phyloP scores from a whole-genome alignment of 1,284 basidiomycete species.

The Coniophora puteana region DNA sequence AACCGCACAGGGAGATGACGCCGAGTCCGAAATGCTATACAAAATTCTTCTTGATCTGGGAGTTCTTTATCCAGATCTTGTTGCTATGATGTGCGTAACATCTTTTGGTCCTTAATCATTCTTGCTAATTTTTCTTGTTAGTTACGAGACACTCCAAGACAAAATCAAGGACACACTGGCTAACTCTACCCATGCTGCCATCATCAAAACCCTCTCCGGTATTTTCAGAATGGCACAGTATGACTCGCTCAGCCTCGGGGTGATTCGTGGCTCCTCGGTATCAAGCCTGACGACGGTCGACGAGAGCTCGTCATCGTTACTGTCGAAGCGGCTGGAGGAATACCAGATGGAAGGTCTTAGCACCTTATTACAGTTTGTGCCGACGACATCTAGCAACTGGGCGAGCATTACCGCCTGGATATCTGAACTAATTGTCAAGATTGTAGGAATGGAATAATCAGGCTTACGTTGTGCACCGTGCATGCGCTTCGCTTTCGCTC shows the following conservation, averaged over 20 bases:
- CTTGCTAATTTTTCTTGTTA: conserved; percentile 26
- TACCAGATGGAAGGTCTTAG: conserved; percentile 68
- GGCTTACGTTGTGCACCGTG: too few species aligned
- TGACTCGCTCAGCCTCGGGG: conserved; percentile 42
- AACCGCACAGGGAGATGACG: conserved; percentile 78
- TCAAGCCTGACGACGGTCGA: conserved; percentile 66
- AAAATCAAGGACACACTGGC: conserved; percentile 76
- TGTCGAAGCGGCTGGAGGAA: conserved; percentile 50
- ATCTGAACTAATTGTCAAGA: conserved; percentile 56
- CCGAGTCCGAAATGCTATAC: conserved; percentile 80
- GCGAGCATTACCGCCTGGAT: conserved; percentile 73
- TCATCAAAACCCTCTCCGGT: conserved; percentile 68
- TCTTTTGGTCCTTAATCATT: conserved; percentile 4
- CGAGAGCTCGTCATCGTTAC: conserved; percentile 32
- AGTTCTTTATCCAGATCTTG: conserved; percentile 64
- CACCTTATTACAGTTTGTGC: conserved; percentile 64
- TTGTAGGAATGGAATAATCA: conserved; percentile 42
- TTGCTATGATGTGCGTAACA: conserved; percentile 66
- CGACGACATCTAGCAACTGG: conserved; percentile 52
- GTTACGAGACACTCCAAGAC: conserved; percentile 78
- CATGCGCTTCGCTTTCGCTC: too few species aligned
- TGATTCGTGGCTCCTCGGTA: conserved; percentile 45
- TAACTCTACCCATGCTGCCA: conserved; percentile 67
- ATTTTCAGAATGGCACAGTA: conserved; percentile 69
- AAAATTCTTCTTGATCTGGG: conserved; percentile 76